A percentile compares a stretch with the other conserved stretches of the same genome.
Conservation (phyloP, 2,329 filamentous ascomycete genomes). For the Lachnellula subtilissima region DNA sequence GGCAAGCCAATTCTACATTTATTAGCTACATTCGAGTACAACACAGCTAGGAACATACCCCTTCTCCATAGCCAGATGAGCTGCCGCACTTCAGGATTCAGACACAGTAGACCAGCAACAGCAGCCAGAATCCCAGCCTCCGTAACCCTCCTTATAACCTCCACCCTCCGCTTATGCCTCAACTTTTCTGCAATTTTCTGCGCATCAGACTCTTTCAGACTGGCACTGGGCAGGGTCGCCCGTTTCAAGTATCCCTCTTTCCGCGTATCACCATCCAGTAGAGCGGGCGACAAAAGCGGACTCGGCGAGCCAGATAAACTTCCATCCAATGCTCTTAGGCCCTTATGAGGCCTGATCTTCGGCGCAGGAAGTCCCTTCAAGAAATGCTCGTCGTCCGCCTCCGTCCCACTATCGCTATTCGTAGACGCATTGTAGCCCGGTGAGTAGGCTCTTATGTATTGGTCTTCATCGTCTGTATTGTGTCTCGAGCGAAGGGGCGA, state of each 20-base stretch:
- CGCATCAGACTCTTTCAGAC: slow-evolving; percentile 13
- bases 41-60: slow-evolving; percentile 37
- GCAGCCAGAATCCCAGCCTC: slow-evolving; percentile 49
- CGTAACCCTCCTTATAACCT: slow-evolving; percentile 47
- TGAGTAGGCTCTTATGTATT: slow-evolving; percentile 9
- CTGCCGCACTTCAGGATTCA: slow-evolving; percentile 40
- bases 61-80: slow-evolving; percentile 43
- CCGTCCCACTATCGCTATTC: slow-evolving; percentile 84
- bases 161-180: slow-evolving; percentile 41
- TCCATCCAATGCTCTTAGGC: slow-evolving; percentile 60
- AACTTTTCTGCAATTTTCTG: slow-evolving; percentile 31
- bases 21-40: slow-evolving; percentile 16
- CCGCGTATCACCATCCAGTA: slow-evolving; percentile 35
- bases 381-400: slow-evolving; percentile 91
- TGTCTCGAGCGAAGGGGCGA: slow-evolving; percentile 25
- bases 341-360: slow-evolving; percentile 68
- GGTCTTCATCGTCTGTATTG: slow-evolving; percentile 31
- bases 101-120: slow-evolving; percentile 44
- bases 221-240: background rate
- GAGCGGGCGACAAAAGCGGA: slow-evolving; percentile 47
- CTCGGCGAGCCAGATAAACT: slow-evolving; percentile 50
- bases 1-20: slow-evolving; percentile 27
- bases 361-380: slow-evolving; percentile 81
- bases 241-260: slow-evolving; percentile 12
- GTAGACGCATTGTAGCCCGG: slow-evolving; percentile 36